Evolutionary conservation across 352 stramenopile species (phyloP).

Genomic region (Phytopythium delawarense): DNA sequence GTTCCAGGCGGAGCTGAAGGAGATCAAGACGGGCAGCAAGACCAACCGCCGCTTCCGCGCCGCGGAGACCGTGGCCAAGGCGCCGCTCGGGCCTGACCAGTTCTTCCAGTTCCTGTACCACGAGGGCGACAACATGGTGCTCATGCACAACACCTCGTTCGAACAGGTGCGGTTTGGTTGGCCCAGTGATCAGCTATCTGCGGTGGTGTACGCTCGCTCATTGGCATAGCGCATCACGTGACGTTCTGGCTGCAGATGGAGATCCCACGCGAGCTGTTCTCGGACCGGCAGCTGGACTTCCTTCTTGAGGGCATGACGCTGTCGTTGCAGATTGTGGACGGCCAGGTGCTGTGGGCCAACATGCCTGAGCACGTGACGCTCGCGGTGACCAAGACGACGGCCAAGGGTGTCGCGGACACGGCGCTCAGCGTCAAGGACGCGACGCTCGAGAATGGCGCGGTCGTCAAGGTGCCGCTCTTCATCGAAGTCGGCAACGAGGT

Average conservation of each 20-base stretch:
- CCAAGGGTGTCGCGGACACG: slow-evolving; percentile 72
- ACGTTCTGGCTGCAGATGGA: slow-evolving; percentile 43
- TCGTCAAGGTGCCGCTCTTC: slow-evolving; percentile 82
- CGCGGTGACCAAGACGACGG: slow-evolving; percentile 69
- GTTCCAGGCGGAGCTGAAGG: slow-evolving; percentile 70
- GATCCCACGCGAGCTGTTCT: slow-evolving; percentile 64
- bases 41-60: slow-evolving; percentile 81
- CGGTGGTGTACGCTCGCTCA: background rate
- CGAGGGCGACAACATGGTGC: slow-evolving; percentile 68
- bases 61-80: slow-evolving; percentile 77
- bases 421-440: slow-evolving; percentile 80
- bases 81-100: slow-evolving; percentile 63
- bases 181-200: background rate
- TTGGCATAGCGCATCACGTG: background rate
- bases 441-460: slow-evolving; percentile 69
- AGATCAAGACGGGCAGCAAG: slow-evolving; percentile 85
- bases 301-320: slow-evolving; percentile 76
- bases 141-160: slow-evolving; percentile 81
- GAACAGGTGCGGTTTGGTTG: slow-evolving; percentile 53
- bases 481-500: slow-evolving; percentile 78
- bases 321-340: slow-evolving; percentile 82
- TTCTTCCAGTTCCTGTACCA: slow-evolving; percentile 84
- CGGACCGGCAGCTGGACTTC: slow-evolving; percentile 71
- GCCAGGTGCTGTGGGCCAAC: slow-evolving; percentile 80
- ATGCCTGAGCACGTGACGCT: slow-evolving; percentile 82